Evolutionary conservation across 129 eudicot genomes (phyloP).

Genomic region (Flaveria ramosissima): DNA sequence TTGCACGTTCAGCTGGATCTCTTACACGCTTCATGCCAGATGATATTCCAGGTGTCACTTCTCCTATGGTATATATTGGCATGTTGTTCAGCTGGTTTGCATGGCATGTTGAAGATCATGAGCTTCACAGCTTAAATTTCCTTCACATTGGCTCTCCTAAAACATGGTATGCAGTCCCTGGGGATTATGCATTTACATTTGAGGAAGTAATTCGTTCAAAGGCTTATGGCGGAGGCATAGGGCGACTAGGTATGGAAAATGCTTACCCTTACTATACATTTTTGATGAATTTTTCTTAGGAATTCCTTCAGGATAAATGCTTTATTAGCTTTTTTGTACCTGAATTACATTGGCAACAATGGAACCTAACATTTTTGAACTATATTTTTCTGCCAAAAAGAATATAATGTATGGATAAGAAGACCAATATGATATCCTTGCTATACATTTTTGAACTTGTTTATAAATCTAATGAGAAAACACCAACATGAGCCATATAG

Average conservation of each 20-base stretch:
- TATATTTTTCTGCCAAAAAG: neutral
- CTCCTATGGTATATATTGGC: constrained; percentile 97
- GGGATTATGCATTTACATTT: constrained; percentile 73
- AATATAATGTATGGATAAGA: neutral
- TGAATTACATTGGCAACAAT: neutral
- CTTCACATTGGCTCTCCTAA: constrained; percentile 90
- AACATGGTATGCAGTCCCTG: constrained; percentile 98
- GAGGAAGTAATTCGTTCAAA: constrained; percentile 80
- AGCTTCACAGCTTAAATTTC: constrained; percentile 94
- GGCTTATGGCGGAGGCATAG: constrained; percentile 73
- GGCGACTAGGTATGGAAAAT: constrained; percentile 69
- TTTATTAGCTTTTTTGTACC: constrained; percentile 1
- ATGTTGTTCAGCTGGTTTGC: constrained; percentile 99
- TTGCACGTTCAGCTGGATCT: constrained; percentile 92
- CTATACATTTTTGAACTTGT: neutral
- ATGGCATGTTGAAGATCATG: constrained; percentile 99
- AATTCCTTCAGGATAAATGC: neutral
- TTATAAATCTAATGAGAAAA: neutral
- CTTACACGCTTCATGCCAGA: constrained; percentile 95
- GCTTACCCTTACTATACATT: constrained; percentile 21
- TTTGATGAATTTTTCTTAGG: neutral
- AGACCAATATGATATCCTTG: neutral
- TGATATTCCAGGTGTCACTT: constrained; percentile 98
- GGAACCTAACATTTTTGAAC: neutral
- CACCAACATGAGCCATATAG: neutral